Conservation (phyloP, 306 rosid genomes). For the Citrullus mucosospermus region DNA sequence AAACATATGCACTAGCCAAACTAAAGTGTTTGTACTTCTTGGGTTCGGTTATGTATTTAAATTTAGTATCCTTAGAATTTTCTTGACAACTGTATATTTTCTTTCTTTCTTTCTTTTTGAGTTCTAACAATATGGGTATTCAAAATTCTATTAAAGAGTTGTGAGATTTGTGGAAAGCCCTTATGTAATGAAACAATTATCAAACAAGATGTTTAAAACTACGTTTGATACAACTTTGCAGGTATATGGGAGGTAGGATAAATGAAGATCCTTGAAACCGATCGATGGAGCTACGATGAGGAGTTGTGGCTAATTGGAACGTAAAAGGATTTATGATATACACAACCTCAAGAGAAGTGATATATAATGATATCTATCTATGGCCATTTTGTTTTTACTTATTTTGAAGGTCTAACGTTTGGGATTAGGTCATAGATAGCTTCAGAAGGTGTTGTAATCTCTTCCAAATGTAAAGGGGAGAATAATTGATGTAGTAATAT, state of each 20-base stretch:
- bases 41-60: too few relatives aligned
- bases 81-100: too few relatives aligned
- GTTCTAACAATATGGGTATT: too few relatives aligned
- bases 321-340: neutral
- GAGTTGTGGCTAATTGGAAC: neutral
- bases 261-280: neutral
- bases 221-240: neutral
- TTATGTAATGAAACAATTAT: too few relatives aligned
- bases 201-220: neutral
- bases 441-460: neutral
- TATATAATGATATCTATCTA: neutral
- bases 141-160: too few relatives aligned
- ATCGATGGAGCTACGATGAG: neutral
- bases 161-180: neutral
- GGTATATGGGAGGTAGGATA: neutral
- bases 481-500: neutral
- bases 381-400: neutral
- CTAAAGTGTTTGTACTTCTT: too few relatives aligned
- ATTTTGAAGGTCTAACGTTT: neutral
- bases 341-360: neutral
- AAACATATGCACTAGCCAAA: too few relatives aligned
- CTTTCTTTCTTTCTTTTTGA: too few relatives aligned
- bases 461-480: neutral
- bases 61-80: too few relatives aligned
- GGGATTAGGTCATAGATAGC: conserved; percentile 1